Base-by-base conservation (phyloP, 352 stramenopile species). In the Pythium insidiosum region DNA sequence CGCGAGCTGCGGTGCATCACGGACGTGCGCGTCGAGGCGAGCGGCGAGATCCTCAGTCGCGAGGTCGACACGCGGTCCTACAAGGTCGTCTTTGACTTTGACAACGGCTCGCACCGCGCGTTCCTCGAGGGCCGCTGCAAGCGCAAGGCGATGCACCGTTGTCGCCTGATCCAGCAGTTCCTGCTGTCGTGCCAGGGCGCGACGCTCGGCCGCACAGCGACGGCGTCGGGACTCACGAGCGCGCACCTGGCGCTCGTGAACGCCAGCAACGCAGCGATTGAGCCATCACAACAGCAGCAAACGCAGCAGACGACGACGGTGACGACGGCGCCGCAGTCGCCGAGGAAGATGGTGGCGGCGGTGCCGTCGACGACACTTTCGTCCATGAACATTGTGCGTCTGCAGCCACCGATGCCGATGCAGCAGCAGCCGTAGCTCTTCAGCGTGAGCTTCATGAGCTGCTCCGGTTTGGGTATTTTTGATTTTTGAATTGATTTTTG, bases 1-100 rank as follows among this genome's bases (percentile, higher is more conserved):
- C 58, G 56, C 13, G 69, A 87, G 13, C 62, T 87, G 36, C 59
- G 65, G 25, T 43, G 61, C 38, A 83, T 87, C 35, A 44, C 61
- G 13, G 74, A 77, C 47, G 77, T 87, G 20, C 73, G 73, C 30
- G 67, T 84, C 23, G 73, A 87, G 37, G 59, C 68, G 29, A 61
- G 58, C 11, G 73, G 73, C 13, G 73, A 87, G 47, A 59, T 59
- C 33, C 70, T 83, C 48, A 84, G 64, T 20, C 68, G 71, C 10
- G 73, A 87, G 15, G 58, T 84, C 20, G 71, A 84, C 60, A 87
- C 73, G 37, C 66, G 73, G 6, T 66, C 49, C 38, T 87, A 84
- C 54, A 80, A 84, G 42, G 60, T 87, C 15, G 64, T 83, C 44
- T 84, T 87, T 44, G 73, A 87, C 33, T 87, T 87, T 48, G 58